Evolutionary conservation across 139 green algal genomes (phyloP).

Genomic region (Asterochloris sp.): DNA sequence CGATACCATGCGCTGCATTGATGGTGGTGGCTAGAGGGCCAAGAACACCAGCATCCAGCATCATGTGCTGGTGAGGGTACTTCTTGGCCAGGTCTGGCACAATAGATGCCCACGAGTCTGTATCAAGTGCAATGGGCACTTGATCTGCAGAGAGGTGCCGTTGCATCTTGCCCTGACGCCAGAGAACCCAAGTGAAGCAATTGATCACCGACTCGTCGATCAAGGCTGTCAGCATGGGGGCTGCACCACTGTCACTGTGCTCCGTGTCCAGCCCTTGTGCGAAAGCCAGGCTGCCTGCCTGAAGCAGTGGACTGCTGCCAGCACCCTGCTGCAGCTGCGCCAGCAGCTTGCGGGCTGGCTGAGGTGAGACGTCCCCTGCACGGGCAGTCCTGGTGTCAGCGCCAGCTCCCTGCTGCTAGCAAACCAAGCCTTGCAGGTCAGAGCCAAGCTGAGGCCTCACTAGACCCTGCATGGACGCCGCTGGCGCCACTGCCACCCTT

Average conservation of each 20-base stretch:
- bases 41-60: constrained; percentile 5
- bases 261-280: too few species aligned
- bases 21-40: constrained; percentile 12
- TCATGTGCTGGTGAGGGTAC: constrained; percentile 14
- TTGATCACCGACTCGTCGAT: constrained; percentile 23
- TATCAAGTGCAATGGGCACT: constrained; percentile 17
- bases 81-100: constrained; percentile 10
- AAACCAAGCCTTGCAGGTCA: too few species aligned
- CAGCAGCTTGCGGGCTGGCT: neutral
- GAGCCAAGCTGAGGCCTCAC: too few species aligned
- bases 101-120: constrained; percentile 15
- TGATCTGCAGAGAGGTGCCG: constrained; percentile 7
- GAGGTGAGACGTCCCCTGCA: neutral
- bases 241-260: neutral
- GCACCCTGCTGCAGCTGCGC: neutral
- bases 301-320: too few species aligned
- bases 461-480: too few species aligned
- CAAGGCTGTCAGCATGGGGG: constrained; percentile 15
- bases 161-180: constrained; percentile 8
- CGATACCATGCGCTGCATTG: neutral
- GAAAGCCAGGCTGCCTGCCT: too few species aligned
- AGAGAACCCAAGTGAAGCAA: constrained; percentile 30
- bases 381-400: constrained; percentile 6
- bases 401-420: too few species aligned
- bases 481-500: too few species aligned